A percentile compares a stretch with the other conserved stretches of the same genome.
Evolutionary conservation across 345 rosid species (phyloP).

Genomic region (Murraya paniculata): DNA sequence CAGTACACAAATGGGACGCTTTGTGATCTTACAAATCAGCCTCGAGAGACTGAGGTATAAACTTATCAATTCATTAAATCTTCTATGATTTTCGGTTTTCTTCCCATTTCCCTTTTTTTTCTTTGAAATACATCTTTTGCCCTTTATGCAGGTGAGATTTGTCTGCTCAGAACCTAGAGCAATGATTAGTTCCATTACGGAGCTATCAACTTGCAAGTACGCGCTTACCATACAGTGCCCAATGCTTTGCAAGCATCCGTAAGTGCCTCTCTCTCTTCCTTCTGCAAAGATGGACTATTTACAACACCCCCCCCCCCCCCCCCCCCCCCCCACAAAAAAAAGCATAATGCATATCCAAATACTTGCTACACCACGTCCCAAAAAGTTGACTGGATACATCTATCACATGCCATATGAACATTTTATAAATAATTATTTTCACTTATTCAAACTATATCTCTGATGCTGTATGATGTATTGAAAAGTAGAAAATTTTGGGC

Average conservation of each 20-base stretch:
- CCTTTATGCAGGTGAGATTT: slow-evolving; percentile 74
- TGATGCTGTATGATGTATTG: not conserved
- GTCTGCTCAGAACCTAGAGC: slow-evolving; percentile 89
- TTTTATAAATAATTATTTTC: not conserved
- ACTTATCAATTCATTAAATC: not conserved
- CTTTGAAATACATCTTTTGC: not conserved
- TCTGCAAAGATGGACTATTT: not conserved
- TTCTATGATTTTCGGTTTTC: not conserved
- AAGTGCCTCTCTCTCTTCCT: slow-evolving; percentile 32
- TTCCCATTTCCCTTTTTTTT: not conserved
- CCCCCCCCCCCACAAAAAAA: no score
- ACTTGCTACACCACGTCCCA: not conserved
- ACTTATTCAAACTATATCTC: not conserved
- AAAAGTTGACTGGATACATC: not conserved
- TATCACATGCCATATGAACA: not conserved
- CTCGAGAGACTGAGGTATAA: slow-evolving; percentile 85
- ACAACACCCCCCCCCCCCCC: no score
- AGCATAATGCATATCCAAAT: not conserved
- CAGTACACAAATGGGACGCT: slow-evolving; percentile 74
- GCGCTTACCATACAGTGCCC: slow-evolving; percentile 82
- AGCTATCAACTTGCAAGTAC: slow-evolving; percentile 94
- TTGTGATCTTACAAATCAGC: slow-evolving; percentile 88
- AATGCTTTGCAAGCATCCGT: slow-evolving; percentile 92
- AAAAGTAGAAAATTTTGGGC: not conserved
- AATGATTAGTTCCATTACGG: slow-evolving; percentile 88